A percentile compares a stretch with the other conserved stretches of the same genome.
Conservation (phyloP, 352 stramenopile genomes). For the Globisporangium acanthophoron region DNA sequence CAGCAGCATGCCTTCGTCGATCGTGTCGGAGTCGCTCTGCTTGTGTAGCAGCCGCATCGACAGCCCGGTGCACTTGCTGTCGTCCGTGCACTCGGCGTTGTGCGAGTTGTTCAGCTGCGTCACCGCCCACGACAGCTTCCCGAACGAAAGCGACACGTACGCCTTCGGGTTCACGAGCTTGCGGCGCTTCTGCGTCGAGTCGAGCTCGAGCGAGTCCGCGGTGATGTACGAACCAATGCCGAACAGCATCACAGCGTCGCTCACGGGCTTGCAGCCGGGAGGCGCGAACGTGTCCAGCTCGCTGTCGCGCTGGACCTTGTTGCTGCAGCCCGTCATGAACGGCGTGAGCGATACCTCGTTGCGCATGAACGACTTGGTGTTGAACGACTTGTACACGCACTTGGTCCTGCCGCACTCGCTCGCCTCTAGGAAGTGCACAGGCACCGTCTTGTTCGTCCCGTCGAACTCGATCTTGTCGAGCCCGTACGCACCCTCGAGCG, state of each 20-base stretch:
- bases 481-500: slow-evolving; percentile 9
- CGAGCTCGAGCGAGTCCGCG: slow-evolving; percentile 11
- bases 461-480: slow-evolving; percentile 8
- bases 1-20: slow-evolving; percentile 18
- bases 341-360: slow-evolving; percentile 11
- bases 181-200: slow-evolving; percentile 7
- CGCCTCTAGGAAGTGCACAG: slow-evolving; percentile 6
- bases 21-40: neutral
- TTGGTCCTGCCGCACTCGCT: slow-evolving; percentile 9
- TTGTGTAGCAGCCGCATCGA: slow-evolving; percentile 22
- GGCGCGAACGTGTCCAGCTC: slow-evolving; percentile 9
- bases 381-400: slow-evolving; percentile 14
- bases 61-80: slow-evolving; percentile 24
- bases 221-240: slow-evolving; percentile 14
- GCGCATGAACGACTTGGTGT: slow-evolving; percentile 8
- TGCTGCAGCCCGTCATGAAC: slow-evolving; percentile 6
- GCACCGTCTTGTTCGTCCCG: neutral
- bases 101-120: slow-evolving; percentile 22
- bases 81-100: slow-evolving; percentile 15
- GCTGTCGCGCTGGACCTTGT: neutral
- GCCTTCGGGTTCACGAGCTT: slow-evolving; percentile 12
- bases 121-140: slow-evolving; percentile 33
- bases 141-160: slow-evolving; percentile 31
- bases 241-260: slow-evolving; percentile 11
- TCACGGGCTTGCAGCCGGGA: neutral